Evolutionary conservation across 805 yeast species (phyloP), one percentile per base, ranked within the genome.

Genomic region (Diddensiella santjacobensis): DNA sequence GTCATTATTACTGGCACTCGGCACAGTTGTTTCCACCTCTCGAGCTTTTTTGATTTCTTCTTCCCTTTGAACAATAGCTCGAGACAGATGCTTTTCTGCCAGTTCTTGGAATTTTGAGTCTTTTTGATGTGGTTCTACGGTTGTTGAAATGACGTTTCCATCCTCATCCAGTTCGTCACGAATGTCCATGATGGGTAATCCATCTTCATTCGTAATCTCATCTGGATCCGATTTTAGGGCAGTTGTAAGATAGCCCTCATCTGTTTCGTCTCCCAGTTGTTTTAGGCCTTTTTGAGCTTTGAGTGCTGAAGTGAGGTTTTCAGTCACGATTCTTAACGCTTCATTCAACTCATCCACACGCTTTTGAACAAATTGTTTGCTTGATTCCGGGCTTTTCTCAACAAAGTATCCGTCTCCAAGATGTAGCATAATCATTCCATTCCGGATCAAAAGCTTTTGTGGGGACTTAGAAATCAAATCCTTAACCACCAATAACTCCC

Each of bases 131-230:
- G 78, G 77, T 24, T 67, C 68, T 2, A 79, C 69, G 2, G 68
- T 55, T n/a, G 79, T 61, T 11, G 52, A 63, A 0, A 84, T 61
- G 1, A 89, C 73, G 51, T 85, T 80, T 0, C 81, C 96, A n/a
- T 85, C 81, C 0, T 87, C 96, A 64, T 89, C 96, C 33, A 90
- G 64, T 45, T 81, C 85, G 60, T 89, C 97, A 45, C 81, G 73
- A 19, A 90, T 90, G 49, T 89, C 96, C 80, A 88, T 79, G 20
- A 86, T 69, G 0, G 87, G 89, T 1, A 81, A 58, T 4, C 43
- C 50, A 1, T 73, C 79, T 13, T 76, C 81, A 2, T 70, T 78
- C 19, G 69, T 18, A 4, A 39, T 10, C 45, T 43, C 24, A 8
- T 70, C 49, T 69, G 66, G 49, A 63, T 65, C 45, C 68, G 70